Evolutionary conservation across 148 eudicot species (phyloP).

Genomic region (Cornus kousa): DNA sequence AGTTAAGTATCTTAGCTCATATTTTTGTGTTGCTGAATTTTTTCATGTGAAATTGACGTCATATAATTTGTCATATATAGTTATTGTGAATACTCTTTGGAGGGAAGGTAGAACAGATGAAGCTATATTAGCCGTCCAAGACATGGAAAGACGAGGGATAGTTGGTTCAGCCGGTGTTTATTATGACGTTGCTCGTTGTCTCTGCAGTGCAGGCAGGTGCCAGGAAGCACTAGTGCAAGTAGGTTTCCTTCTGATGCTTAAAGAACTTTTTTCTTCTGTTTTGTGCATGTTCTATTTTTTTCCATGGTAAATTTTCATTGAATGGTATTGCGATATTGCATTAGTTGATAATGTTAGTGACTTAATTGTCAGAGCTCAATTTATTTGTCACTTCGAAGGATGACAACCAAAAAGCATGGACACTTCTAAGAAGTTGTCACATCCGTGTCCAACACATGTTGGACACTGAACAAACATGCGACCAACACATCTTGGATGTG

Average conservation of each 20-base stretch:
- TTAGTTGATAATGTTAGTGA: not conserved
- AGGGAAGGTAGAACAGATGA: slow-evolving; percentile 83
- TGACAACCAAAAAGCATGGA: too few species aligned
- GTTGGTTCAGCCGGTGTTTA: slow-evolving; percentile 84
- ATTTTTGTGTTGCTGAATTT: not conserved
- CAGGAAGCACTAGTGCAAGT: slow-evolving; percentile 82
- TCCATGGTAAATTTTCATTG: not conserved
- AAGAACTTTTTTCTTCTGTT: not conserved
- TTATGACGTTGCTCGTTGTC: slow-evolving; percentile 95
- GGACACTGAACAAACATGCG: too few species aligned
- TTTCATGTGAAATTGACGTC: slow-evolving; percentile 1
- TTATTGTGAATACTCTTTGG: slow-evolving; percentile 80
- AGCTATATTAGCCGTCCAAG: slow-evolving; percentile 63
- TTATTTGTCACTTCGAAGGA: not conserved
- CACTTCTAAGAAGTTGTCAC: too few species aligned
- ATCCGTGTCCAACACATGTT: too few species aligned
- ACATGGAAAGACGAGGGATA: slow-evolving; percentile 83
- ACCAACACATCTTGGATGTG: too few species aligned
- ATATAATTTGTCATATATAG: slow-evolving; percentile 32
- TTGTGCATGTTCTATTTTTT: not conserved
- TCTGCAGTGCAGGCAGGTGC: slow-evolving; percentile 92
- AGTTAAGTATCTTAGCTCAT: slow-evolving; percentile 4
- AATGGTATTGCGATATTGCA: slow-evolving; percentile 2
- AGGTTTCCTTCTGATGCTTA: slow-evolving; percentile 14
- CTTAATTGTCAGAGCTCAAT: not conserved